Percentiles rank a stretch among this genome's conserved stretches.
Conservation (phyloP, 164 flowering plant genomes). For the Vitis rotundifolia region DNA sequence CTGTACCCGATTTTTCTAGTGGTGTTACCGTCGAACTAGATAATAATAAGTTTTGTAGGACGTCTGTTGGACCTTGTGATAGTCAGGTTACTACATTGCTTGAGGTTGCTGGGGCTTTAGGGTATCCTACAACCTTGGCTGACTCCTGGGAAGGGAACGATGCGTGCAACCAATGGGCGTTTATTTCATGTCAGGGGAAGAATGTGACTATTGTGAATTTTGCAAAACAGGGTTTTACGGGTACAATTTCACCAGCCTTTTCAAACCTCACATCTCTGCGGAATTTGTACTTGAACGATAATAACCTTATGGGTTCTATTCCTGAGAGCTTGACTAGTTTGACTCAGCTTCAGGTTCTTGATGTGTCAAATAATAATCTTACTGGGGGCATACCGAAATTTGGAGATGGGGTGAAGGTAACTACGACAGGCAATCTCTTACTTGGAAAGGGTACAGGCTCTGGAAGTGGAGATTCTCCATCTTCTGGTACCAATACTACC, state of each 20-base stretch:
- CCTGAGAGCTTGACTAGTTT: slow-evolving; percentile 4
- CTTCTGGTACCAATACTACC: slow-evolving; percentile 6
- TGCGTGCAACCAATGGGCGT: slow-evolving; percentile 24
- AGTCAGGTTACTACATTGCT: slow-evolving; percentile 39
- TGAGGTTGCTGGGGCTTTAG: slow-evolving; percentile 29
- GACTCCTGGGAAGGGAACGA: slow-evolving; percentile 34
- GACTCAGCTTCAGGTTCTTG: slow-evolving; percentile 3
- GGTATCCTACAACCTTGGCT: slow-evolving; percentile 24
- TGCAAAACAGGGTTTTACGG: neutral
- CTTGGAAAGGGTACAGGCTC: neutral
- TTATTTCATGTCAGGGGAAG: slow-evolving; percentile 21
- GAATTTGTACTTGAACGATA: slow-evolving; percentile 3
- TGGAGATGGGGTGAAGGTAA: neutral
- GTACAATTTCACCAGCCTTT: slow-evolving; percentile 9
- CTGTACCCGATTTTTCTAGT: slow-evolving; percentile 29
- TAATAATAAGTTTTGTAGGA: slow-evolving; percentile 6
- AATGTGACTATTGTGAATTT: slow-evolving; percentile 15
- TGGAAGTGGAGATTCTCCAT: slow-evolving; percentile 14
- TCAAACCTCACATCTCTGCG: slow-evolving; percentile 6
- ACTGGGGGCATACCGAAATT: slow-evolving; percentile 4
- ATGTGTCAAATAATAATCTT: slow-evolving; percentile 13
- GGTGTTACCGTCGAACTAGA: slow-evolving; percentile 8
- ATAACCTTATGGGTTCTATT: slow-evolving; percentile 5
- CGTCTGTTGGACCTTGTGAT: slow-evolving; percentile 34
- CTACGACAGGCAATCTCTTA: neutral